Conservation (phyloP, 306 rosid genomes). For the Aeschynomene evenia region DNA sequence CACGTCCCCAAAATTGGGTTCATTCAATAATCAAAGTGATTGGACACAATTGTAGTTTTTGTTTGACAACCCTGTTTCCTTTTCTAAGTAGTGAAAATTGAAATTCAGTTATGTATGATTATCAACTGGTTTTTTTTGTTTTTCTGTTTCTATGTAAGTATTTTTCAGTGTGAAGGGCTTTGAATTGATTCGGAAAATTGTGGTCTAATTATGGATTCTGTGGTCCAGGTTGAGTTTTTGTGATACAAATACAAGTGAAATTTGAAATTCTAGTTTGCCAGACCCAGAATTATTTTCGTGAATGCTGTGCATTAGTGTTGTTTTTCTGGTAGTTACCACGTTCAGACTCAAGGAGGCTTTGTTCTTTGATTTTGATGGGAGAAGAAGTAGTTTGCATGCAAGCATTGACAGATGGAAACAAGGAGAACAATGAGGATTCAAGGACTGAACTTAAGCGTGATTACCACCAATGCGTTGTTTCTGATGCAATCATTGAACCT, state of each 20-base stretch:
- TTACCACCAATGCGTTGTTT: slow-evolving; percentile 48
- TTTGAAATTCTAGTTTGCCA: slow-evolving; percentile 16
- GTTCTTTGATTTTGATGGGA: slow-evolving; percentile 77
- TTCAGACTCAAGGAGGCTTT: slow-evolving; percentile 29
- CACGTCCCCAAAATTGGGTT: no score
- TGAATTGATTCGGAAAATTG: slow-evolving; percentile 18
- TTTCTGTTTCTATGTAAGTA: slow-evolving; percentile 3
- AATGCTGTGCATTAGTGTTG: slow-evolving; percentile 49
- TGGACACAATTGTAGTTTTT: no score
- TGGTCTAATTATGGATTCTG: slow-evolving; percentile 4
- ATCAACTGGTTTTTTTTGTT: neutral
- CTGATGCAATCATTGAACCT: slow-evolving; percentile 33
- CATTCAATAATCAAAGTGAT: no score
- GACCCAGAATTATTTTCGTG: slow-evolving; percentile 34
- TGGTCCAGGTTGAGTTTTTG: slow-evolving; percentile 11
- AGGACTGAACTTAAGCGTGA: slow-evolving; percentile 68
- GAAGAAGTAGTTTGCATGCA: slow-evolving; percentile 58
- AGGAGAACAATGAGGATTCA: slow-evolving; percentile 41
- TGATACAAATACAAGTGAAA: slow-evolving; percentile 17
- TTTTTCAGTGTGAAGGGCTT: neutral
- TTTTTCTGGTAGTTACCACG: slow-evolving; percentile 17
- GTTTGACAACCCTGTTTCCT: neutral
- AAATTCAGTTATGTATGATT: no score
- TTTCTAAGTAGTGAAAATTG: no score
- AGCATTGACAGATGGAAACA: slow-evolving; percentile 42